These are phyloP conservation scores for Schizophyllum amplum DNA, from an alignment of 1,284 basidiomycete species.

Conservation along the genomic window DNA sequence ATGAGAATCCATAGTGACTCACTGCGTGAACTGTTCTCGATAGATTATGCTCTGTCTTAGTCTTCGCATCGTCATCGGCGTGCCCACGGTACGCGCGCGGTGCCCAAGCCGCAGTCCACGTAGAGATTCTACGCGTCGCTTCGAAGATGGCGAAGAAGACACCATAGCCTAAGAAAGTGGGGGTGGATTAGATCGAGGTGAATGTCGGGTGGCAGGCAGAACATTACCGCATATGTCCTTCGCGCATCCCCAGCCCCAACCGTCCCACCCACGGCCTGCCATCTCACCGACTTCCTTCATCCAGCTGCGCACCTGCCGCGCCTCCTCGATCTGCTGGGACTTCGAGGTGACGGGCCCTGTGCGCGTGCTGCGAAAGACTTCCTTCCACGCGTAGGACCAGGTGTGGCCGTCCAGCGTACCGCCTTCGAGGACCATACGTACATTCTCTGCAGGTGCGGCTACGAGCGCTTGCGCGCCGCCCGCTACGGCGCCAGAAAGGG, in stretches of 20 bases:
- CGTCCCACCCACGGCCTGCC: constrained; percentile 75
- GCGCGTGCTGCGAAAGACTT: constrained; percentile 56
- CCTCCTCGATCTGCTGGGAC: constrained; percentile 41
- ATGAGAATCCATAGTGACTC: background rate
- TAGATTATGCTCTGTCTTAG: constrained; percentile 20
- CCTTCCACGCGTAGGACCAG: constrained; percentile 71
- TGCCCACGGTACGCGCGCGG: constrained; percentile 11
- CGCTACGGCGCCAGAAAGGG: constrained; percentile 59
- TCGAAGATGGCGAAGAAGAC: constrained; percentile 72
- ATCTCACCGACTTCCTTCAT: constrained; percentile 67
- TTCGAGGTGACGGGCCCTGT: constrained; percentile 21
- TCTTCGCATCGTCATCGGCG: background rate
- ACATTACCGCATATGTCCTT: constrained; percentile 65
- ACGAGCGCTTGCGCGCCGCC: constrained; percentile 35
- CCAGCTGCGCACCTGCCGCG: constrained; percentile 60
- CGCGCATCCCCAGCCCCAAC: constrained; percentile 65
- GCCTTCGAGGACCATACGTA: constrained; percentile 59
- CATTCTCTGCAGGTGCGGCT: constrained; percentile 74
- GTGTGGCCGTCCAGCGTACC: constrained; percentile 38
- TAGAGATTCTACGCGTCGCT: constrained; percentile 43
- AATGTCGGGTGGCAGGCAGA: constrained; percentile 3
- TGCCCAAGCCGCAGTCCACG: constrained; percentile 20
- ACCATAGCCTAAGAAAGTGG: constrained; percentile 47
- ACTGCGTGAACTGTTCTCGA: constrained; percentile 47
- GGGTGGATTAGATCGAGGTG: constrained; percentile 5